Base-by-base conservation (phyloP, 768 basidiomycete genomes). In the Xerocomus potaroensis region DNA sequence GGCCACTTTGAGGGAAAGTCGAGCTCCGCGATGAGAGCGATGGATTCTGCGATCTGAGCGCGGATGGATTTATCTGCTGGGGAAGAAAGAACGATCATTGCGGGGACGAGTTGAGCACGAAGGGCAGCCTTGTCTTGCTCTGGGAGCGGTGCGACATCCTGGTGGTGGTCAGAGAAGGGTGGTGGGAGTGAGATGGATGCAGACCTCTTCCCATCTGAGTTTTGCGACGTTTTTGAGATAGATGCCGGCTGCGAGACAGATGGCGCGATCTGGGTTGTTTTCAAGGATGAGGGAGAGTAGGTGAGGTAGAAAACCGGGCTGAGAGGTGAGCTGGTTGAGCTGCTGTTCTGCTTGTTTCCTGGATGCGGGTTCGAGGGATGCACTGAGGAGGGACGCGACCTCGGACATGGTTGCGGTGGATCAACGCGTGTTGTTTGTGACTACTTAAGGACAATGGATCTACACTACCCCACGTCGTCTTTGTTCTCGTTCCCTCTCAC, bases 1-100 rank as follows among this genome's bases (percentile, higher is more conserved):
- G 79, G 75, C 96, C 96, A 99, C 55, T 79, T 79, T 14, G 72
- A 66, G 9, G 96, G 96, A 63, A 98, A 99, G 70, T 99, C 96
- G 21, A 84, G 74, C 54, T 85, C 81, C 12, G 96, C 94, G 61
- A 98, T 87, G 56, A 94, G 78, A 8, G 93, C 84, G 26, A 98
- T 86, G 9, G 92, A 81, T 69, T 99, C 94, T 14, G 92, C 94
- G 27, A 98, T 79, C 68, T 98, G 93, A 1, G 84, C 81, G 6
- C 89, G 80, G 45, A 89, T 73, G 4, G 74, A 51, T 59, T 86
- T 89, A 66, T 91, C 87, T 30, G 78, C 68, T 7, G 87, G 77
- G 48, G 73, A 73, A 0, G 92, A 89, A 27, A 97, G 75, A 18
- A 80, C 65, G 50, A 98, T 82, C 95, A 99, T 97, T 32, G 92